Evolutionary conservation across 2,329 filamentous ascomycete species (phyloP).

Genomic region (Pseudocercospora fijiensis): DNA sequence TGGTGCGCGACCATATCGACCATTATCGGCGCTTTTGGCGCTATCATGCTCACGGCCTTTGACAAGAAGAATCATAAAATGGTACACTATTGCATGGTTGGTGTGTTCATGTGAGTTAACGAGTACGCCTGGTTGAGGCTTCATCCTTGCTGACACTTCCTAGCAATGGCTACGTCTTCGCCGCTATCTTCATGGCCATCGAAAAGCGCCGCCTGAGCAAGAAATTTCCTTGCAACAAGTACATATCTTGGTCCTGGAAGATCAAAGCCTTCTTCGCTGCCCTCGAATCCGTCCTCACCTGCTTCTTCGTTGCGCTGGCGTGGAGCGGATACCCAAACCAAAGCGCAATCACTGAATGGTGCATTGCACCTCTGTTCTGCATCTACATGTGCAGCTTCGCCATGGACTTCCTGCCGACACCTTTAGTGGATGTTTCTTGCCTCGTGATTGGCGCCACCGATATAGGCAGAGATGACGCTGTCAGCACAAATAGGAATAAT

Average conservation of each 20-base stretch:
- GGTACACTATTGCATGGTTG: background rate
- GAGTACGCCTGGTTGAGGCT: background rate
- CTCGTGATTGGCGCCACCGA: background rate
- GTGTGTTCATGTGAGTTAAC: background rate
- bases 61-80: background rate
- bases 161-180: background rate
- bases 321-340: background rate
- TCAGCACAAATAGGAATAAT: background rate
- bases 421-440: conserved; percentile 1
- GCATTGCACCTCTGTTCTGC: conserved; percentile 1
- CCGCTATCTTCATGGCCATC: conserved; percentile 2
- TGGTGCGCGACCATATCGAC: background rate
- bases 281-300: background rate
- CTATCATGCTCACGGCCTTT: background rate
- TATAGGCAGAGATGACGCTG: background rate
- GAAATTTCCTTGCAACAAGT: conserved; percentile 1
- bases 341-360: background rate
- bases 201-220: conserved; percentile 5
- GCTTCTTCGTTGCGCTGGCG: background rate
- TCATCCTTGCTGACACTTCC: background rate
- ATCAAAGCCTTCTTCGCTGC: conserved; percentile 7
- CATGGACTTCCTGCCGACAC: background rate
- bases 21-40: background rate
- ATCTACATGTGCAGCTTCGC: conserved; percentile 8
- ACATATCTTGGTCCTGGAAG: conserved; percentile 1